Base-by-base conservation (phyloP, 2,329 filamentous ascomycete genomes). In the Parafenestella ontariensis region DNA sequence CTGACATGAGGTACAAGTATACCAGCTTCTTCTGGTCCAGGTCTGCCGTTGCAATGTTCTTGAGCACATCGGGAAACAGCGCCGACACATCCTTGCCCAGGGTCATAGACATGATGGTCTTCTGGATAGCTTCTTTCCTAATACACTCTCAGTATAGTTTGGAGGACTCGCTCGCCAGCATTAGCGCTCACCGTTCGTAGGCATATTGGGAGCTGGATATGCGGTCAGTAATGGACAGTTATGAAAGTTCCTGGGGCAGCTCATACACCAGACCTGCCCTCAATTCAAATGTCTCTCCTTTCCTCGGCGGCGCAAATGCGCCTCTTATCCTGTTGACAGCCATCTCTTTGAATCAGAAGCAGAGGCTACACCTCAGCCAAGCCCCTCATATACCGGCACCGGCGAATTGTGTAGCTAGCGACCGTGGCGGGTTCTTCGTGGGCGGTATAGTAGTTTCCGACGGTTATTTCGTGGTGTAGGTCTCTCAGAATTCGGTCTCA, bases 51-150 rank as follows among this genome's bases (percentile, higher is more conserved):
- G 95, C 95, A 77, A 99, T 99, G 74, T 99, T 99, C 85, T 99
- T 99, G 62, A 99, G 82, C 29, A 99, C 95, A 74, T 99, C 95
- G 1, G 95, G 95, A 76, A 99, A 99, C 61, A 99, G 82, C 52
- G 93, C 91, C 49, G 95, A 99, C 56, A 99, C 95, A 79, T 99
- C 95, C 79, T 99, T 99, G 77, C 95, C 95, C 68, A 99, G 78
- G 1, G 95, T 99, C 95, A 99, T 99, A 75, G 95, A 93, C 93
- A 98, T 98, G 81, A 99, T 99, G 62, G 95, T 99, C 84, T 96
- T 98, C 76, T 99, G 95, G 68, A 99, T 99, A 21, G 95, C 91
- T 82, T 99, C 95, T 79, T 99, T 99, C 72, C 92, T 86, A 58
- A 41, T 50, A 36, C 24, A 55, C 39, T 54, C 47, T 79, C 61